A percentile compares a stretch with the other conserved stretches of the same genome.
phyloP scores from a whole-genome alignment of 805 yeast genomes.

The Barnettozyma pratensis region DNA sequence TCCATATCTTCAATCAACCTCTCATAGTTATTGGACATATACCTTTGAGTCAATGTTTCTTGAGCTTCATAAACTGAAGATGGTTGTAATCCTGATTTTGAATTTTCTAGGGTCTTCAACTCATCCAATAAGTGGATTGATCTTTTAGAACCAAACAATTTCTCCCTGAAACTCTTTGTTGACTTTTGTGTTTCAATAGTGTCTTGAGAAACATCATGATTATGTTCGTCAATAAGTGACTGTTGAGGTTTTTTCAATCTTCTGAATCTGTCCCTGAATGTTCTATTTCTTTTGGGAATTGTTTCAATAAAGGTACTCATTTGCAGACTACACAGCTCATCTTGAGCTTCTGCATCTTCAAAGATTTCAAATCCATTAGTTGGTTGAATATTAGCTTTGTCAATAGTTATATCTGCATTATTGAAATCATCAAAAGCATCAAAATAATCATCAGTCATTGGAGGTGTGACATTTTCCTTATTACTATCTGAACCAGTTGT shows the following conservation, averaged over 20 bases:
- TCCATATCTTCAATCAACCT: slow-evolving; percentile 21
- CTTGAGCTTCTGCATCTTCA: neutral
- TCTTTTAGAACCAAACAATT: slow-evolving; percentile 7
- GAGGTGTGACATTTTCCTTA: slow-evolving; percentile 6
- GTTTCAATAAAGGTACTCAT: slow-evolving; percentile 1
- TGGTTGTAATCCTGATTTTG: neutral
- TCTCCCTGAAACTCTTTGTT: slow-evolving; percentile 5
- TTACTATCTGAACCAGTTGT: neutral
- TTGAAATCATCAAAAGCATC: slow-evolving; percentile 2
- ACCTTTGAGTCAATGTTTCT: slow-evolving; percentile 25
- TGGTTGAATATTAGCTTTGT: neutral
- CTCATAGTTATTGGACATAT: slow-evolving; percentile 18
- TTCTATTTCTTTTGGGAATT: neutral
- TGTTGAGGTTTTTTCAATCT: neutral
- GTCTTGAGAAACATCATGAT: neutral
- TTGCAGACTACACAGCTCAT: slow-evolving; percentile 8
- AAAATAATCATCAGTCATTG: slow-evolving; percentile 1
- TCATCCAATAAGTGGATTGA: neutral
- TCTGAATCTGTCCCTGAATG: slow-evolving; percentile 3
- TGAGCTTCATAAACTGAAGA: slow-evolving; percentile 8
- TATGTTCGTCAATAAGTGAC: no score
- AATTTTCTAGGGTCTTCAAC: neutral
- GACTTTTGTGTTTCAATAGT: neutral
- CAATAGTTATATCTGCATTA: neutral
- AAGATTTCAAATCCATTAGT: neutral